Evolutionary conservation across 345 rosid genomes (phyloP).

Genomic region (Chamaenerion angustifolium): DNA sequence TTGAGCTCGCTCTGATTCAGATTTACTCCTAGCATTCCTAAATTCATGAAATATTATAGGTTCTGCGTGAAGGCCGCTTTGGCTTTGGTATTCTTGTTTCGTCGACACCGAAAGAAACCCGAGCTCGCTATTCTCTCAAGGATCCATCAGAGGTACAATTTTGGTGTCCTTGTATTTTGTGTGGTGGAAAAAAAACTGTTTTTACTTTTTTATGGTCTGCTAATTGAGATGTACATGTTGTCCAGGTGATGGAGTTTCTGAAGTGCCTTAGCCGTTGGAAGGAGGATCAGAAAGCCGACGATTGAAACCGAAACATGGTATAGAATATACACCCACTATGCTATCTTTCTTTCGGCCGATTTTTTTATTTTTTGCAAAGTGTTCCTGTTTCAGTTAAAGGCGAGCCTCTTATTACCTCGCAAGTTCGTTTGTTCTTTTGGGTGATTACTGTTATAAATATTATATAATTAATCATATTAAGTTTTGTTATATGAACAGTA

Average conservation of each 20-base stretch:
- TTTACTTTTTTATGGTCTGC: background rate
- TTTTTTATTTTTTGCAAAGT: too few relatives aligned
- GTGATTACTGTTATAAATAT: too few relatives aligned
- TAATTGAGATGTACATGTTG: background rate
- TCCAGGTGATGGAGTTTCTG: conserved; percentile 88
- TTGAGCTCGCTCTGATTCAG: background rate
- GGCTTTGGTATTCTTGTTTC: conserved; percentile 86
- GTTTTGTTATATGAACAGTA: too few relatives aligned
- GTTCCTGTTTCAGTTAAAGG: too few relatives aligned
- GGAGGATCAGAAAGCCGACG: conserved; percentile 9
- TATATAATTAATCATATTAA: too few relatives aligned
- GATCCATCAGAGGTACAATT: conserved; percentile 74
- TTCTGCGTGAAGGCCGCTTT: conserved; percentile 52
- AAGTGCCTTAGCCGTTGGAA: conserved; percentile 58
- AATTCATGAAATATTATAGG: too few relatives aligned
- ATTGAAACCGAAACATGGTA: too few relatives aligned
- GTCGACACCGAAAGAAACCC: conserved; percentile 62
- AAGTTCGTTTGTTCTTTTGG: too few relatives aligned
- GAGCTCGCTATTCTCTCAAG: conserved; percentile 69
- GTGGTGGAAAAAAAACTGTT: background rate
- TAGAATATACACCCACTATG: too few relatives aligned
- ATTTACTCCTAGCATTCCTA: too few relatives aligned
- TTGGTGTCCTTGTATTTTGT: background rate
- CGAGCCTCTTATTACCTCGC: too few relatives aligned
- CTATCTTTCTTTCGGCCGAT: too few relatives aligned